These are phyloP conservation scores for Aspergillus persii DNA, from an alignment of 2,329 filamentous ascomycete species.

Conservation along the genomic window DNA sequence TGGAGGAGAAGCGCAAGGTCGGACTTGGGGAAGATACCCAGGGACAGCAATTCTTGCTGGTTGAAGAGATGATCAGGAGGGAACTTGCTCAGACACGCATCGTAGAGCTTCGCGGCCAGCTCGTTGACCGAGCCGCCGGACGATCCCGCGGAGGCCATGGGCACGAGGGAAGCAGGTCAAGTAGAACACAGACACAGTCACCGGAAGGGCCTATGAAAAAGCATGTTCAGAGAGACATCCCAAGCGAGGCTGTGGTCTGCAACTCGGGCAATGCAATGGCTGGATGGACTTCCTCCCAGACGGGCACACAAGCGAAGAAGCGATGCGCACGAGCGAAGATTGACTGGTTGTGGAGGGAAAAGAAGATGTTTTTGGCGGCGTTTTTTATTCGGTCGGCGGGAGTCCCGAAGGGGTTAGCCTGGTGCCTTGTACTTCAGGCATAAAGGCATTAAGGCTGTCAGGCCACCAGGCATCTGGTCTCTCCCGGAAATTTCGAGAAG, in stretches of 20 bases:
- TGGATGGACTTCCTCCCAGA: background rate
- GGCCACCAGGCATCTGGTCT: background rate
- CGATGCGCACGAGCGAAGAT: background rate
- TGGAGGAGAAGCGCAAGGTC: conserved; percentile 43
- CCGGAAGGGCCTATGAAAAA: conserved; percentile 25
- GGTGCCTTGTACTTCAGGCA: too few species aligned
- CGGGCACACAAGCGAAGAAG: conserved; percentile 4
- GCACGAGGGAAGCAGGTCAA: conserved; percentile 20
- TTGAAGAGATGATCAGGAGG: conserved; percentile 45
- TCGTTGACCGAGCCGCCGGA: conserved; percentile 31
- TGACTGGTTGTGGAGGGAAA: conserved; percentile 2
- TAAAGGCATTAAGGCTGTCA: background rate
- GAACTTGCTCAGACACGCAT: conserved; percentile 41
- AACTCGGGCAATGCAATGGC: background rate
- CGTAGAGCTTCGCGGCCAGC: conserved; percentile 47
- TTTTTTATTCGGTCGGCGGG: conserved; percentile 20
- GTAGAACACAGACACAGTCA: conserved; percentile 27
- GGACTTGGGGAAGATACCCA: conserved; percentile 44
- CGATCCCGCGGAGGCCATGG: conserved; percentile 36
- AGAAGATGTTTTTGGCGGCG: conserved; percentile 29
- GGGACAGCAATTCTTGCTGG: conserved; percentile 45
- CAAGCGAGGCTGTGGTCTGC: conserved; percentile 8
- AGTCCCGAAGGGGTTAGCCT: conserved; percentile 19
- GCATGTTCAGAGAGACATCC: conserved; percentile 32
- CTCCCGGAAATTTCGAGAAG: conserved; percentile 48